Base-by-base conservation (phyloP, 176 grass and related monocot genomes). In the Puccinellia tenuiflora region DNA sequence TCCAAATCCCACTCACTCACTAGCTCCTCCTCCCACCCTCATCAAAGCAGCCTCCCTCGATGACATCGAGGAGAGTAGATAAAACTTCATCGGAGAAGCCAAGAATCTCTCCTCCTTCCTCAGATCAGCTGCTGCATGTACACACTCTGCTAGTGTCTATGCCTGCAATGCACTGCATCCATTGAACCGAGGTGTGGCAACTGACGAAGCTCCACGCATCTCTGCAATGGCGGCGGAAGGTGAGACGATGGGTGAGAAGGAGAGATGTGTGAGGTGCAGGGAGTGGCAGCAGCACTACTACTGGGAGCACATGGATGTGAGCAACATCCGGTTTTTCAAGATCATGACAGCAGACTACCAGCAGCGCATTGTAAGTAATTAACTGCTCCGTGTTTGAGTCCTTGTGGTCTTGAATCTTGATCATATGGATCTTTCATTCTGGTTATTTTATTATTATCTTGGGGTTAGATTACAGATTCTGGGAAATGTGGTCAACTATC, bases 261-360 rank as follows among this genome's bases (percentile, higher is more conserved):
- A 43, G 7, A 72, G 7, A 0, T 91, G 85, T 85, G 52, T 47
- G 77, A 85, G 43, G 33, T 91, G 85, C 82, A 81, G 48, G 9
- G 62, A 78, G 73, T 91, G 85, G 81, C 68, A 84, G 15, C 70
- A 87, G 24, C 89, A 91, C 81, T 87, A 22, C 62, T 84, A 84
- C 69, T 71, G 69, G 85, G 62, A 91, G 25, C 89, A 91, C 53
- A 84, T 84, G 85, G 85, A 87, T 61, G 59, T 45, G 12, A 80
- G 6, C 15, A 80, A 80, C 62, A 84, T 81, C 20, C 77, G 61
- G 22, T 91, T 91, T 64, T 85, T 75, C 63, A 82, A 51, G 76
- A 1, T 78, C 77, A 64, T 90, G 82, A 26, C 76, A 20, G 86
- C 71, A 57, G 85, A 86, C 53, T 90, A 38, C 11, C 38, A 59